Percentiles rank a stretch among this genome's conserved stretches.
Evolutionary conservation across 441 rosid species (phyloP).

Genomic region (Croton laevigatus): DNA sequence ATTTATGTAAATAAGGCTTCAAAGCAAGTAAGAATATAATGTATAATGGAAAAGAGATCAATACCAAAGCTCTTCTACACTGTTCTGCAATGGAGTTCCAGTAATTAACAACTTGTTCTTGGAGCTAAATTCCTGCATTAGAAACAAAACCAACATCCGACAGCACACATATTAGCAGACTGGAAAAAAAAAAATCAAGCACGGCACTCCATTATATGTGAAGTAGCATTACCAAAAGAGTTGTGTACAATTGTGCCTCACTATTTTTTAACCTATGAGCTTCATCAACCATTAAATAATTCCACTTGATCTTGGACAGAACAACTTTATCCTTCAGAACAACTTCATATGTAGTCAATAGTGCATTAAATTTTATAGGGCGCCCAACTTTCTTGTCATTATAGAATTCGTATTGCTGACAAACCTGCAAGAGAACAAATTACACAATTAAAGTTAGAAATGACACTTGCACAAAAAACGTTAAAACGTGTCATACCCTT

Average conservation of each 20-base stretch:
- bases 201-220: conserved; percentile 9
- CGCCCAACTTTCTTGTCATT: conserved; percentile 81
- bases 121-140: conserved; percentile 88
- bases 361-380: conserved; percentile 84
- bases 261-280: conserved; percentile 99
- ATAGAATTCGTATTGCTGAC: conserved; percentile 95
- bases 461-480: not conserved
- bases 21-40: conserved; percentile 1
- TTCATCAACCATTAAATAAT: conserved; percentile 99
- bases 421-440: conserved; percentile 58
- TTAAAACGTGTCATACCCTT: not conserved
- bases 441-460: conserved; percentile 6
- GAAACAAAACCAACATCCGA: conserved; percentile 18
- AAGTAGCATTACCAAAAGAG: conserved; percentile 66
- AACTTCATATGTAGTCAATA: conserved; percentile 98
- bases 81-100: conserved; percentile 98
- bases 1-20: not conserved
- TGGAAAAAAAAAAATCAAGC: conserved; percentile 10
- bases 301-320: conserved; percentile 97
- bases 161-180: conserved; percentile 19
- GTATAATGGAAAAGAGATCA: conserved; percentile 19
- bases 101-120: conserved; percentile 98
- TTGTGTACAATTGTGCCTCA: conserved; percentile 96
- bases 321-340: conserved; percentile 94
- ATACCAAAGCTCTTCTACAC: conserved; percentile 99